These are phyloP conservation scores for Diaporthe velutina DNA, from an alignment of 2,329 filamentous ascomycete genomes.

Conservation along the genomic window DNA sequence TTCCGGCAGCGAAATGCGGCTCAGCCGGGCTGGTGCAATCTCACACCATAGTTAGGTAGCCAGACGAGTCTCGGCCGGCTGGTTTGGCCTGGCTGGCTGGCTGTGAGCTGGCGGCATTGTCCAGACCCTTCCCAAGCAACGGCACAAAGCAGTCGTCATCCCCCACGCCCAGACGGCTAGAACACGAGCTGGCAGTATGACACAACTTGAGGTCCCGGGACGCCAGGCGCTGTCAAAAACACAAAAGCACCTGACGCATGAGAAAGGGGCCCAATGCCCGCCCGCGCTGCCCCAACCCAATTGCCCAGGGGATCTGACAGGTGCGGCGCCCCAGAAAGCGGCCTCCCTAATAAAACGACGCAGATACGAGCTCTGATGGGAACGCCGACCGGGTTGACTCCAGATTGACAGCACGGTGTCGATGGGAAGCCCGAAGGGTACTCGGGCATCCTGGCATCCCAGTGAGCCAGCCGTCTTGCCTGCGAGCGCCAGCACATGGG, in stretches of 20 bases:
- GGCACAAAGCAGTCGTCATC: constrained; percentile 10
- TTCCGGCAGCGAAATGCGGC: constrained; percentile 7
- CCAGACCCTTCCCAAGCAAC: background rate
- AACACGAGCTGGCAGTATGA: constrained; percentile 18
- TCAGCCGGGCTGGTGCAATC: constrained; percentile 1
- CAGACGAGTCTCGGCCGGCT: constrained; percentile 1
- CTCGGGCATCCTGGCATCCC: constrained; percentile 9
- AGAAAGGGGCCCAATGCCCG: constrained; percentile 18
- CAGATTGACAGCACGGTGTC: background rate
- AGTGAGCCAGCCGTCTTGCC: constrained; percentile 13
- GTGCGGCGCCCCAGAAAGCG: constrained; percentile 3
- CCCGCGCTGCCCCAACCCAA: background rate
- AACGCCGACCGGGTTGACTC: background rate
- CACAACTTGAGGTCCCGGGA: background rate
- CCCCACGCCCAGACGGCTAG: background rate
- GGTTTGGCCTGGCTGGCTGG: no score
- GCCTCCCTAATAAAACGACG: constrained; percentile 17
- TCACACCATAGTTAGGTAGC: constrained; percentile 9
- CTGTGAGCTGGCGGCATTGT: background rate
- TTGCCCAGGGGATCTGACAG: constrained; percentile 11
- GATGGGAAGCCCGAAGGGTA: background rate
- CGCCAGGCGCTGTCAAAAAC: background rate
- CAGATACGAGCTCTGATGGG: constrained; percentile 28
- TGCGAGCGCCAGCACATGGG: constrained; percentile 10
- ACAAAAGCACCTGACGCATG: constrained; percentile 18